A percentile compares a stretch with the other conserved stretches of the same genome.
Conservation (phyloP, 164 flowering plant species). For the Vitis cinerea region DNA sequence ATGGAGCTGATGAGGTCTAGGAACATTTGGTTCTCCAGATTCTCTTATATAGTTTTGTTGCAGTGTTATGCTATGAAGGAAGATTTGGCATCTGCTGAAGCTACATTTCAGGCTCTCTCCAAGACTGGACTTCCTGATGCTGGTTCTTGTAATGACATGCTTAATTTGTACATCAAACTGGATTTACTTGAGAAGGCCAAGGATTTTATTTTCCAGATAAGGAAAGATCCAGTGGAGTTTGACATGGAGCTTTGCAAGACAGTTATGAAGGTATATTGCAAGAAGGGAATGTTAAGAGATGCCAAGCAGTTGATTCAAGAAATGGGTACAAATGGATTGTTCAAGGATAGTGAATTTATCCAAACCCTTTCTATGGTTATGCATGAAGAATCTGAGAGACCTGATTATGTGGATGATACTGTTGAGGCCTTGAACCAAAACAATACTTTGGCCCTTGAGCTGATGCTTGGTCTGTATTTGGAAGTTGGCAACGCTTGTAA, state of each 20-base stretch:
- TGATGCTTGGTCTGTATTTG: slow-evolving; percentile 55
- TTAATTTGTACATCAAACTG: slow-evolving; percentile 59
- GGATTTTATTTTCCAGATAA: slow-evolving; percentile 50
- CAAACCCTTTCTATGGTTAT: slow-evolving; percentile 42
- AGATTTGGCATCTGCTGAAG: slow-evolving; percentile 72
- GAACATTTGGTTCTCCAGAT: slow-evolving; percentile 67
- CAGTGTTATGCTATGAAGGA: slow-evolving; percentile 62
- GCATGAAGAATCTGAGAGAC: slow-evolving; percentile 27
- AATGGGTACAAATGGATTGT: slow-evolving; percentile 25
- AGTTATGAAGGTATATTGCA: slow-evolving; percentile 61
- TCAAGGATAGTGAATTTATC: slow-evolving; percentile 34
- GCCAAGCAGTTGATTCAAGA: slow-evolving; percentile 55
- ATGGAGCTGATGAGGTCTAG: slow-evolving; percentile 69
- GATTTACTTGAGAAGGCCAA: slow-evolving; percentile 63
- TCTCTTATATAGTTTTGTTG: slow-evolving; percentile 59
- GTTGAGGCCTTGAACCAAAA: slow-evolving; percentile 31
- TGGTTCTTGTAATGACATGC: slow-evolving; percentile 61
- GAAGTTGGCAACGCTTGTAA: slow-evolving; percentile 32
- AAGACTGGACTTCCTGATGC: slow-evolving; percentile 70
- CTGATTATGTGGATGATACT: slow-evolving; percentile 23
- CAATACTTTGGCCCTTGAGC: slow-evolving; percentile 45
- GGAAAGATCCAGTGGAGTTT: slow-evolving; percentile 53
- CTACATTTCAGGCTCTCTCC: slow-evolving; percentile 59
- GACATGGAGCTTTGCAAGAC: slow-evolving; percentile 66
- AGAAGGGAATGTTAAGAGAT: slow-evolving; percentile 63